These are phyloP conservation scores for Cunninghamia lanceolata DNA, from an alignment of 75 land plant species.

Conservation along the genomic window DNA sequence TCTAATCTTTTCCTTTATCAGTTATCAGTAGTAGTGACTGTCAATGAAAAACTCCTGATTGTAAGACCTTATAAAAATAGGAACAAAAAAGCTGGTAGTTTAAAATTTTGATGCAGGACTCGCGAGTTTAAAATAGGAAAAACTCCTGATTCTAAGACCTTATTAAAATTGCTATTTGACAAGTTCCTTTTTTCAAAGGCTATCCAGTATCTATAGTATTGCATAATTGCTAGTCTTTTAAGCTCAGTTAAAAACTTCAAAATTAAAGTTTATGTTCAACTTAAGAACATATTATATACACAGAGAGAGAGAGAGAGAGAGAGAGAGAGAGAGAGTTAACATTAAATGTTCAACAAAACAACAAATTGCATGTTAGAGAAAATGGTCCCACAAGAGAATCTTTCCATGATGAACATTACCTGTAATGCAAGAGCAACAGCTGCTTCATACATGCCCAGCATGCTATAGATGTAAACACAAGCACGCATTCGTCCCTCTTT, in stretches of 20 bases:
- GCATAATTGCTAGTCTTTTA: not conserved
- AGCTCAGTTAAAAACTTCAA: not conserved
- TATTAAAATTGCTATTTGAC: not conserved
- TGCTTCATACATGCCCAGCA: constrained; percentile 99
- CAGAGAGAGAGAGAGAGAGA: not conserved
- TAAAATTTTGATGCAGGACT: too few species aligned
- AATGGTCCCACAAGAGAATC: not conserved
- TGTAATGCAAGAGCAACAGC: constrained; percentile 96
- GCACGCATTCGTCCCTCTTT: constrained; percentile 92
- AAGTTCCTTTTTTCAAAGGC: not conserved
- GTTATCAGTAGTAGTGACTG: too few species aligned
- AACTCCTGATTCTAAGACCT: not conserved
- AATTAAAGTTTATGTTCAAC: not conserved
- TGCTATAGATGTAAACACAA: constrained; percentile 94
- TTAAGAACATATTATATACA: not conserved
- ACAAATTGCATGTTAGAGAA: not conserved
- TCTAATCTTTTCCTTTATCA: too few species aligned
- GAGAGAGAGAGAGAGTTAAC: not conserved
- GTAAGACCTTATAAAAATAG: not conserved
- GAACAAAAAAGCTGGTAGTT: not conserved
- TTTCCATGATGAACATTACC: constrained; percentile 31
- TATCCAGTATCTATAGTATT: not conserved
- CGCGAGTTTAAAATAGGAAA: too few species aligned
- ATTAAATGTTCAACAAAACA: not conserved
- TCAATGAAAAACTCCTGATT: not conserved